phyloP scores from a whole-genome alignment of 2,329 filamentous ascomycete genomes.

The Ophiocordyceps camponoti-saundersi region DNA sequence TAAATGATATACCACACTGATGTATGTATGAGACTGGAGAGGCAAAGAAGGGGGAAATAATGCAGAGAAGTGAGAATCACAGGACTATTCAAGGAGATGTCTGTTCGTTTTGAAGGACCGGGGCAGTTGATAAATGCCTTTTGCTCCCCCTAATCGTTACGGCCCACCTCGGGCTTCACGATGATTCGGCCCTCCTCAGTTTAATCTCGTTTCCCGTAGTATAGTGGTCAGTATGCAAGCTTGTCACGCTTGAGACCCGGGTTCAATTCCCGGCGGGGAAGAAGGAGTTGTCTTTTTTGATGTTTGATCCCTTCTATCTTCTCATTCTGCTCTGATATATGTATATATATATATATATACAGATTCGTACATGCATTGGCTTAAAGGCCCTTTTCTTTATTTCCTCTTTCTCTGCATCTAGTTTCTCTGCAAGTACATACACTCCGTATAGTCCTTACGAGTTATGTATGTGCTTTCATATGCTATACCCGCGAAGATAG shows the following conservation, averaged over 20 bases:
- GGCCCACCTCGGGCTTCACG: background rate
- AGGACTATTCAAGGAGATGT: too few species aligned
- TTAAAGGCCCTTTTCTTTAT: too few species aligned
- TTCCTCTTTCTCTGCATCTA: too few species aligned
- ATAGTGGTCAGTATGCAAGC: conserved; percentile 3
- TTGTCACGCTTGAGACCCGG: conserved; percentile 3
- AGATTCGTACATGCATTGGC: too few species aligned
- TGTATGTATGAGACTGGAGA: too few species aligned
- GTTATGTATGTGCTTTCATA: too few species aligned
- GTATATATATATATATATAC: too few species aligned
- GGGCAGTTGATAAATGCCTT: background rate
- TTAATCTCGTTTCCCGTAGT: conserved; percentile 1
- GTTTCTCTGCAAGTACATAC: too few species aligned
- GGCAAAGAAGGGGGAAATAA: background rate
- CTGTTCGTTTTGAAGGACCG: background rate
- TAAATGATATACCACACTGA: too few species aligned
- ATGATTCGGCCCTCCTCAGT: background rate
- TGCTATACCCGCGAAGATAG: too few species aligned
- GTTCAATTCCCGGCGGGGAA: conserved; percentile 2
- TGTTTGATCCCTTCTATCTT: background rate
- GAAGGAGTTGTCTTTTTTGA: background rate
- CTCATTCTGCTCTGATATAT: background rate
- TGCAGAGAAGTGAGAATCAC: background rate
- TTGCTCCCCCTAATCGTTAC: background rate
- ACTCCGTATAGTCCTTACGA: too few species aligned